Conservation (phyloP, 257 asterid species). For the Penstemon newberryi region DNA sequence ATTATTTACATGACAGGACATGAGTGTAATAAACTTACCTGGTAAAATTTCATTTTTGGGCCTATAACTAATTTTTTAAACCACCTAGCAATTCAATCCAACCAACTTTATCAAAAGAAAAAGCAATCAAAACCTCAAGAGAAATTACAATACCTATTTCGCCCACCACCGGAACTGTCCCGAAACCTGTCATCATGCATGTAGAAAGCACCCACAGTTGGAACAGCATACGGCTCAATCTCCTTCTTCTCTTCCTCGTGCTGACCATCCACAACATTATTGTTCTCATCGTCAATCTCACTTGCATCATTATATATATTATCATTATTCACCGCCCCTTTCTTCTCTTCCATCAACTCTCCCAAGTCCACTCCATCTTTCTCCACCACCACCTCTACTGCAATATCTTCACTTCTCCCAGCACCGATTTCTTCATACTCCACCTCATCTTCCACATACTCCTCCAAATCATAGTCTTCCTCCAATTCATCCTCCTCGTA, state of each 20-base stretch:
- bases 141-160: conserved; percentile 56
- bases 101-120: conserved; percentile 10
- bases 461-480: conserved; percentile 53
- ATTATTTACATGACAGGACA: too few species aligned
- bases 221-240: conserved; percentile 88
- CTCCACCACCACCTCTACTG: neutral
- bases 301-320: conserved; percentile 19
- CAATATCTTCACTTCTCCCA: neutral
- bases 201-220: conserved; percentile 96
- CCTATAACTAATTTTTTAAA: neutral
- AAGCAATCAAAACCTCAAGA: neutral
- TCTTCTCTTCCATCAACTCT: conserved; percentile 35
- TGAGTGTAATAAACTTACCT: too few species aligned
- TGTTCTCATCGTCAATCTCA: conserved; percentile 34
- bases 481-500: conserved; percentile 41
- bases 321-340: conserved; percentile 20
- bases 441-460: conserved; percentile 42
- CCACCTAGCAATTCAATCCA: conserved; percentile 9
- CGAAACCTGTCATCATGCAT: conserved; percentile 98
- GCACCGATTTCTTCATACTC: conserved; percentile 36
- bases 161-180: conserved; percentile 66
- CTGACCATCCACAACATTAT: conserved; percentile 37
- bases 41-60: too few species aligned
- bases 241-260: conserved; percentile 63
- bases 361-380: conserved; percentile 32